Evolutionary conservation across 2,329 filamentous ascomycete genomes (phyloP).

Genomic region (Purpureocillium takamizusanense): DNA sequence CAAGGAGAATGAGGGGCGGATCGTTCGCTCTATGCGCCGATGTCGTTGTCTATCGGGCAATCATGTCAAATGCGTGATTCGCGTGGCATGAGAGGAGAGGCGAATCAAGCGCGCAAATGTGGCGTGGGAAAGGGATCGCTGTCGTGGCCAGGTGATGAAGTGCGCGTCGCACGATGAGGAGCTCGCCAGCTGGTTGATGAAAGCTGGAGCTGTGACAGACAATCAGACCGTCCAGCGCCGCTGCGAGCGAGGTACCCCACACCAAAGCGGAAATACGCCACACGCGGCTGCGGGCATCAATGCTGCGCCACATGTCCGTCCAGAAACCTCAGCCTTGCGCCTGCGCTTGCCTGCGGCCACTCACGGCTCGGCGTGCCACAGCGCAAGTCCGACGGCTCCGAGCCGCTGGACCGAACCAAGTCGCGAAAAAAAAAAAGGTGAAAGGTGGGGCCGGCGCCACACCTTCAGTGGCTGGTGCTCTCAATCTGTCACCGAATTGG

Average conservation of each 20-base stretch:
- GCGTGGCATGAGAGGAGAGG: too few relatives aligned
- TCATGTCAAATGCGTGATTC: too few relatives aligned
- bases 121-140: too few relatives aligned
- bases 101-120: too few relatives aligned
- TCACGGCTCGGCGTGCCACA: slow-evolving; percentile 9
- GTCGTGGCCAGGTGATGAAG: too few relatives aligned
- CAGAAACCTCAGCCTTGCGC: neutral
- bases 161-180: too few relatives aligned
- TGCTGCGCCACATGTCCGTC: neutral
- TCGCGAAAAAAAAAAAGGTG: slow-evolving; percentile 6
- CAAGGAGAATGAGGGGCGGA: too few relatives aligned
- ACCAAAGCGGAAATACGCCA: slow-evolving; percentile 3
- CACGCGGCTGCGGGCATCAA: neutral
- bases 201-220: neutral
- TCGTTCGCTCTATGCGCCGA: too few relatives aligned
- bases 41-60: too few relatives aligned
- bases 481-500: neutral
- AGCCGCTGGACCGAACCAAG: slow-evolving; percentile 13
- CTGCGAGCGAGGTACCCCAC: too few relatives aligned
- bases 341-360: slow-evolving; percentile 1
- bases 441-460: slow-evolving; percentile 9
- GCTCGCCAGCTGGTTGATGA: neutral
- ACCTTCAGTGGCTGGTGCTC: slow-evolving; percentile 9
- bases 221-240: too few relatives aligned
- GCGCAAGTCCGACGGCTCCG: slow-evolving; percentile 21